Conservation (phyloP, 148 eudicot species). For the Suaeda aralocaspica region DNA sequence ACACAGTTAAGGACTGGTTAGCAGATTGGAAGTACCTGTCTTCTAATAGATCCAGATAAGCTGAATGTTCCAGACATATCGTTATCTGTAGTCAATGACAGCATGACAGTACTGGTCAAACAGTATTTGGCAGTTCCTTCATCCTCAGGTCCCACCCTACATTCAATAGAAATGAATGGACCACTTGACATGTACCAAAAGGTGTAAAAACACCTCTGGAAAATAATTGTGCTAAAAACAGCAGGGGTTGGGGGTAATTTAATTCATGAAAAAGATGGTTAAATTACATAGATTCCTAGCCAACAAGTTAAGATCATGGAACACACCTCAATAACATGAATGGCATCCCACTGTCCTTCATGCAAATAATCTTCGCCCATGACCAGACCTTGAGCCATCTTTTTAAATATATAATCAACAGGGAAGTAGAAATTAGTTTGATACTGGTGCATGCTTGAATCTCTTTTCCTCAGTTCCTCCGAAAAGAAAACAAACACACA, state of each 20-base stretch:
- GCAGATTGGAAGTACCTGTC: constrained; percentile 59
- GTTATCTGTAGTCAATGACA: constrained; percentile 79
- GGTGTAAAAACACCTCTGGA: neutral
- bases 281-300: neutral
- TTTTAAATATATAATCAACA: constrained; percentile 22
- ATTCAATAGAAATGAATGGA: neutral
- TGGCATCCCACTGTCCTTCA: constrained; percentile 98
- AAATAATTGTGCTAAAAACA: neutral
- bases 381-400: constrained; percentile 88
- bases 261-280: neutral
- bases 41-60: constrained; percentile 93
- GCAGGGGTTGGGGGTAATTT: neutral
- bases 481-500: too few relatives aligned
- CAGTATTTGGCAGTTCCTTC: constrained; percentile 81
- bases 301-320: neutral
- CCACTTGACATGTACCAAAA: neutral
- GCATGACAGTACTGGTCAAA: constrained; percentile 92
- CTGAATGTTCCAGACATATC: constrained; percentile 77
- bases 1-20: neutral
- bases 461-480: neutral
- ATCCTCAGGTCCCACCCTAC: constrained; percentile 85
- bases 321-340: constrained; percentile 89
- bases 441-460: too few relatives aligned
- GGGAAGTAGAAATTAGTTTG: constrained; percentile 9
- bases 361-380: constrained; percentile 86